These are phyloP conservation scores for Tremella yokohamensis DNA, from an alignment of 768 basidiomycete species.

Conservation along the genomic window DNA sequence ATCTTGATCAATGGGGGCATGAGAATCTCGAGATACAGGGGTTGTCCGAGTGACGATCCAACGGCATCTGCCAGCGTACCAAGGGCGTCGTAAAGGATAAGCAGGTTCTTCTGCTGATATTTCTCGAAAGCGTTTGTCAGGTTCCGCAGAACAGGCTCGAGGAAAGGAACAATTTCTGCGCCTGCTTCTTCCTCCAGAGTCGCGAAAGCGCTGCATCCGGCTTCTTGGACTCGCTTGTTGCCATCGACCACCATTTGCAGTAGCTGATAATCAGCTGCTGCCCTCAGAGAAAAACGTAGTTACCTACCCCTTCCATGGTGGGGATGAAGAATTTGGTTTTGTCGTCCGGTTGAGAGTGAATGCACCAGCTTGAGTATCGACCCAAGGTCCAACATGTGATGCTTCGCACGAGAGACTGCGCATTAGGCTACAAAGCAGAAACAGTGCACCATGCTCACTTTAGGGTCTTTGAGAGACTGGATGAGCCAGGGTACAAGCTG, in stretches of 20 bases:
- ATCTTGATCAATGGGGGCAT: conserved; percentile 90
- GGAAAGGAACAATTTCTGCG: conserved; percentile 78
- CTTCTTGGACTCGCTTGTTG: conserved; percentile 98
- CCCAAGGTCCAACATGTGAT: conserved; percentile 99
- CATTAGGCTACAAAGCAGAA: neutral
- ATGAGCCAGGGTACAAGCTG: conserved; percentile 89
- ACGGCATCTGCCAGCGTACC: conserved; percentile 97
- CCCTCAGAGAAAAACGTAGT: neutral
- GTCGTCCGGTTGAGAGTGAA: conserved; percentile 69
- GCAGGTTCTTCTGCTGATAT: conserved; percentile 99
- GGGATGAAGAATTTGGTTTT: conserved; percentile 88
- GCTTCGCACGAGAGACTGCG: conserved; percentile 87
- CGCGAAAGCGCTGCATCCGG: conserved; percentile 97
- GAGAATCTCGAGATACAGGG: conserved; percentile 83
- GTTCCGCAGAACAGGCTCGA: conserved; percentile 91
- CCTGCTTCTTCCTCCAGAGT: conserved; percentile 98
- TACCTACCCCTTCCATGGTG: conserved; percentile 90
- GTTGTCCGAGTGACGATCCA: conserved; percentile 77
- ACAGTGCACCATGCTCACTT: conserved; percentile 57
- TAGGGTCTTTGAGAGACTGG: conserved; percentile 81
- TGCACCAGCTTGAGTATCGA: conserved; percentile 95
- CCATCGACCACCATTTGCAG: conserved; percentile 95
- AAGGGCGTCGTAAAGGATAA: conserved; percentile 97
- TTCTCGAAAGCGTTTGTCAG: conserved; percentile 94
- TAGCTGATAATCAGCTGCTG: conserved; percentile 58